A percentile compares a stretch with the other conserved stretches of the same genome.
phyloP scores from a whole-genome alignment of 306 rosid genomes.

The Fragaria iinumae region DNA sequence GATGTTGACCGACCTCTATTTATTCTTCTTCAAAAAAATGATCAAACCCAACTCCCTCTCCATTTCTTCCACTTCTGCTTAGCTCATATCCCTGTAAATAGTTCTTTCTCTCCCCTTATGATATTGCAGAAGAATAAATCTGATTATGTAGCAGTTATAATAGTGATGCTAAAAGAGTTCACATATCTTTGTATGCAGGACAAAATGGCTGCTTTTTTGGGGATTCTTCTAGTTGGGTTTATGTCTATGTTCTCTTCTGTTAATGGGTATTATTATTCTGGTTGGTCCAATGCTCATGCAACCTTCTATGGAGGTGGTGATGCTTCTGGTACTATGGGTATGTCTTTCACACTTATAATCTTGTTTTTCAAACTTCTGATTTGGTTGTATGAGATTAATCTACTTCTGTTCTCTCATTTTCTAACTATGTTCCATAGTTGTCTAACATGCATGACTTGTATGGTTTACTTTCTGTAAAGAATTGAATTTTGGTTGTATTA shows the following conservation, averaged over 20 bases:
- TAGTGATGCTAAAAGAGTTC: constrained; percentile 10
- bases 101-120: constrained; percentile 1
- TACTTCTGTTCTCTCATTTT: neutral
- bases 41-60: constrained; percentile 31
- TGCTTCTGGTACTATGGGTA: constrained; percentile 93
- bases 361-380: neutral
- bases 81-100: constrained; percentile 29
- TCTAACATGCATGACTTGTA: neutral
- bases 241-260: constrained; percentile 39
- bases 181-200: constrained; percentile 34
- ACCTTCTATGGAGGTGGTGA: constrained; percentile 87
- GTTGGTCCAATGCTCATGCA: constrained; percentile 81
- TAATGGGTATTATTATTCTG: constrained; percentile 45
- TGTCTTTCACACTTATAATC: neutral
- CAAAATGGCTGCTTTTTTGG: constrained; percentile 43
- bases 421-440: neutral
- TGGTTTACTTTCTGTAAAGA: neutral
- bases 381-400: neutral
- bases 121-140: neutral
- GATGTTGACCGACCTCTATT: constrained; percentile 65
- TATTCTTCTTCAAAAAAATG: constrained; percentile 38
- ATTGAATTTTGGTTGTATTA: neutral
- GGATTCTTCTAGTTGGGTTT: constrained; percentile 42
- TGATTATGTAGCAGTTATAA: neutral
- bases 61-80: constrained; percentile 42